Evolutionary conservation across 306 rosid genomes (phyloP), one percentile per base, ranked within the genome.

Genomic region (Cyclanthera cordifolia): DNA sequence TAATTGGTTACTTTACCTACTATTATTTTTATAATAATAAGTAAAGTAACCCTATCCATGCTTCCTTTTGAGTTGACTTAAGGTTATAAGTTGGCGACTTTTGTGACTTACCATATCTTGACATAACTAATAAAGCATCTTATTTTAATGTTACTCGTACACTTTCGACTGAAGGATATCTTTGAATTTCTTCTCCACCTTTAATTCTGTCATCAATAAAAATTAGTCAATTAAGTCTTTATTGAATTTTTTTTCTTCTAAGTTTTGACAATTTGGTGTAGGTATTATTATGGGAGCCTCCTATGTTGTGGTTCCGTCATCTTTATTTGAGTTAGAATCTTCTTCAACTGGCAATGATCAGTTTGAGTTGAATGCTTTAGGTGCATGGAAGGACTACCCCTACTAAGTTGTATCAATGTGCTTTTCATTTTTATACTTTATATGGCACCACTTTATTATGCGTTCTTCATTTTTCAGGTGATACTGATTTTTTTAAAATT

Each of bases 211-310:
- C 53, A 45, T 23, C 53, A 45, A 23, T 7, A 65, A 64, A 43
- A 37, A 41, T 58, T 69, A 32, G n/a, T n/a, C n/a, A 32, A 53
- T 52, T 9, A 21, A 4, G 20, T 25, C 25, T 52, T n/a, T 13
- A 14, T 41, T 52, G 16, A 12, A 53, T 54, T 30, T 21, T 17
- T 19, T 21, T 21, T 17, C 24, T 55, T 16, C 43, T 67, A 15
- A 47, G 54, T 80, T 67, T 54, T 67, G 67, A 72, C 69, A 58
- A 52, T 76, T 79, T 39, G 9, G 53, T 77, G 51, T 84, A 89
- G 93, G 96, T 77, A 76, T 85, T 39, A 53, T 86, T 66, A 78
- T 86, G 82, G 93, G 87, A 47, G 81, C 78, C 69, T 82, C 96
- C 28, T 86, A 74, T 75, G 84, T 86, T 56, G 81, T 81, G 77